phyloP scores from a whole-genome alignment of 2,329 filamentous ascomycete genomes.

The Exophiala calicioides region DNA sequence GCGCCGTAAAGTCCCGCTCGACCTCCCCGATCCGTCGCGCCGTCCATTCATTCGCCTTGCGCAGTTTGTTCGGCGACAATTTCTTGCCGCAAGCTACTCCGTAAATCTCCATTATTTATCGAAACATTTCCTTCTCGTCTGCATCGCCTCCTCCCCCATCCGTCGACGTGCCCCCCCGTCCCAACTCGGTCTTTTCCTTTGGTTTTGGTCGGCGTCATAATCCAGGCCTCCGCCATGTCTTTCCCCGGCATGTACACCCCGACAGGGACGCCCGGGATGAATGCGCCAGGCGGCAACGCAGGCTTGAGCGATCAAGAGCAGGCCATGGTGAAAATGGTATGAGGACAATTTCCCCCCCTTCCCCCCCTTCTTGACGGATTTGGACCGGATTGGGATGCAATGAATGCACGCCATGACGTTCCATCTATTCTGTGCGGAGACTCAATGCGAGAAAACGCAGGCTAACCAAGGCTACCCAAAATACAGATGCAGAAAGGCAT shows the following conservation, averaged over 20 bases:
- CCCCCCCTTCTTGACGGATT: neutral
- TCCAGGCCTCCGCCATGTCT: constrained; percentile 8
- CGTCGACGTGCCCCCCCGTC: neutral
- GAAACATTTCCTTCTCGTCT: too few relatives aligned
- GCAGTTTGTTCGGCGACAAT: neutral
- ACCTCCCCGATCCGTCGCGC: too few relatives aligned
- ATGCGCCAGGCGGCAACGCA: constrained; percentile 17
- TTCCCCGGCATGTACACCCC: constrained; percentile 17
- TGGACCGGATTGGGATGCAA: too few relatives aligned
- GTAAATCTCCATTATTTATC: neutral
- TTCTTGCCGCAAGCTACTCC: neutral
- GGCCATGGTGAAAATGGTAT: constrained; percentile 50
- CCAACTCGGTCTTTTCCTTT: neutral
- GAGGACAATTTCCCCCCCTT: neutral
- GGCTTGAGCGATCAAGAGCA: constrained; percentile 51
- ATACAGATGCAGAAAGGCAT: constrained; percentile 75
- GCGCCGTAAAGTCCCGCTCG: too few relatives aligned
- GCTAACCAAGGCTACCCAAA: neutral
- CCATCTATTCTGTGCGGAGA: neutral
- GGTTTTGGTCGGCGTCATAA: neutral
- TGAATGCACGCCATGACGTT: too few relatives aligned
- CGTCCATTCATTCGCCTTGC: too few relatives aligned
- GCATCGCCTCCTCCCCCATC: neutral
- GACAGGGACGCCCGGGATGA: too few relatives aligned
- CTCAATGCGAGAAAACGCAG: neutral